These are phyloP conservation scores for Phytopythium chamaehyphon DNA, from an alignment of 352 stramenopile genomes.

Conservation along the genomic window DNA sequence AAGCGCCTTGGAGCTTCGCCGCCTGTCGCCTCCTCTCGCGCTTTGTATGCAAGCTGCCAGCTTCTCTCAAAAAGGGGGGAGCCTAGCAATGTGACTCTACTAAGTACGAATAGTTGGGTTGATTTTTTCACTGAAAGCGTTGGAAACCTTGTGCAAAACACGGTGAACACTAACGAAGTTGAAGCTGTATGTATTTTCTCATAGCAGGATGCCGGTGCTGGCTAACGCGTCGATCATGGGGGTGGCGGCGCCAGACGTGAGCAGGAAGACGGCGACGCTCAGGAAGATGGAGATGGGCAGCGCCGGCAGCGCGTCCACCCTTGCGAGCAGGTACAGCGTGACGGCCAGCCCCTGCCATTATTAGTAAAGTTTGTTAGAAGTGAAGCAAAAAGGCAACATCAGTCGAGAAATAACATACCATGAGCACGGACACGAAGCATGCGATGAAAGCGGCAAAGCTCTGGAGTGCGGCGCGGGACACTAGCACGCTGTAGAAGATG, in stretches of 20 bases:
- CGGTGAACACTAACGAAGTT: neutral
- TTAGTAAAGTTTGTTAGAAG: slow-evolving; percentile 3
- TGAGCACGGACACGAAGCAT: slow-evolving; percentile 90
- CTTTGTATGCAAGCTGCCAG: too few relatives aligned
- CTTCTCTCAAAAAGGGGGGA: too few relatives aligned
- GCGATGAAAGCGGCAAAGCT: slow-evolving; percentile 90
- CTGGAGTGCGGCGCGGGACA: slow-evolving; percentile 91
- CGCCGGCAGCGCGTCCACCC: slow-evolving; percentile 92
- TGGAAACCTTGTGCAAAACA: too few relatives aligned
- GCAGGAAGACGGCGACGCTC: slow-evolving; percentile 45
- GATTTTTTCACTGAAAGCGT: too few relatives aligned
- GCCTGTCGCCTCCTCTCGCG: too few relatives aligned
- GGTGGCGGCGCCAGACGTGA: slow-evolving; percentile 24
- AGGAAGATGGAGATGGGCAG: slow-evolving; percentile 95
- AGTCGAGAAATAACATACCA: slow-evolving; percentile 44
- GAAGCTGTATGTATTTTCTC: neutral
- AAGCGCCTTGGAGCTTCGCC: too few relatives aligned
- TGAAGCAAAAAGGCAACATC: neutral
- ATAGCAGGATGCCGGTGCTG: neutral
- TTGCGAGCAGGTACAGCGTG: slow-evolving; percentile 92
- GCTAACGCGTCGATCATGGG: slow-evolving; percentile 32
- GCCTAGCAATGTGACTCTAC: neutral
- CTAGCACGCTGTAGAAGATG: slow-evolving; percentile 97
- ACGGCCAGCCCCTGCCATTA: slow-evolving; percentile 62
- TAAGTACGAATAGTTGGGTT: slow-evolving; percentile 1